Percentiles rank a stretch among this genome's conserved stretches.
These are phyloP conservation scores for Oryza officinalis DNA, from an alignment of 176 grass and related monocot species.

Conservation along the genomic window DNA sequence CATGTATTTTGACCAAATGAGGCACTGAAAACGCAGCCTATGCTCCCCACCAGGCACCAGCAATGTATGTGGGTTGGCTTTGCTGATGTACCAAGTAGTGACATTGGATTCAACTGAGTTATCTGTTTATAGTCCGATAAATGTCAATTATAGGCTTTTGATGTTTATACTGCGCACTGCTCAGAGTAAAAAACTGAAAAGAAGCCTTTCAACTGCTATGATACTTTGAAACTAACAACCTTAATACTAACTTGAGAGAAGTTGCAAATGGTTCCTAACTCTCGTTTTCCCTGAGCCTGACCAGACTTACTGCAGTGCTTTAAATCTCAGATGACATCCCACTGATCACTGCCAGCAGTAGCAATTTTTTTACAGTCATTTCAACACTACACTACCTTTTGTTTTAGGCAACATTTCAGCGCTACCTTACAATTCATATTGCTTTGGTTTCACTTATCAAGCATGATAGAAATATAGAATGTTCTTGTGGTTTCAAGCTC, in stretches of 20 bases:
- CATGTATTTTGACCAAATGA: not conserved
- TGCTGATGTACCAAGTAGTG: not conserved
- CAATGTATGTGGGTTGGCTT: not conserved
- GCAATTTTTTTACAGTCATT: not conserved
- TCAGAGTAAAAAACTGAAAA: not conserved
- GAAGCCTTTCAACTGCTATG: not conserved
- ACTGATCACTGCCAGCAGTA: not conserved
- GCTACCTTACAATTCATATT: not conserved
- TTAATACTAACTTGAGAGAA: not conserved
- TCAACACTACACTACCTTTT: not conserved
- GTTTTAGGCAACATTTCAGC: not conserved
- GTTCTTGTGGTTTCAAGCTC: too few species aligned
- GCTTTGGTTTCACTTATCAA: not conserved
- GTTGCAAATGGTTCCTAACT: not conserved
- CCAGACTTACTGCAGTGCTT: not conserved
- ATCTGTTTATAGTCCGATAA: not conserved
- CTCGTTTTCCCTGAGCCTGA: not conserved
- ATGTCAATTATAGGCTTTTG: not conserved
- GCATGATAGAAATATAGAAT: not conserved
- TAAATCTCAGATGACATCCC: not conserved
- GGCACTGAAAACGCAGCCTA: not conserved
- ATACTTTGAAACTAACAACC: not conserved
- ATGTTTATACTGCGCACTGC: not conserved
- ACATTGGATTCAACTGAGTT: not conserved
- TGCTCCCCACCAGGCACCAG: too few species aligned